These are phyloP conservation scores for Venturia nashicola DNA, from an alignment of 2,329 filamentous ascomycete species.

Conservation along the genomic window DNA sequence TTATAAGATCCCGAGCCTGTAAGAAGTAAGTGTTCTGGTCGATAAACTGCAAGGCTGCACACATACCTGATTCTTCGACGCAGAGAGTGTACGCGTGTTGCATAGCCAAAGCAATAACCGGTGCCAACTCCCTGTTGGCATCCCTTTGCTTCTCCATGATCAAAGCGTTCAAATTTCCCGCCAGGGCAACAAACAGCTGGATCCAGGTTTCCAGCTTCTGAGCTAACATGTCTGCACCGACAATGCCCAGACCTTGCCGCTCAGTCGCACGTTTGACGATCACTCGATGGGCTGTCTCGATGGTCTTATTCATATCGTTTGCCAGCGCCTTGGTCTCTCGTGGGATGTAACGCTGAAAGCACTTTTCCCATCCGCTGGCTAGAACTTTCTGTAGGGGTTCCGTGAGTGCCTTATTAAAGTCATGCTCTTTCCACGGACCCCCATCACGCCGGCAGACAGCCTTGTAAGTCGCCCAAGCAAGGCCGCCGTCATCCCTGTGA, in stretches of 20 bases:
- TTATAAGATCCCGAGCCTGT: conserved; percentile 31
- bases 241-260: conserved; percentile 24
- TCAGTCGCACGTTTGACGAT: conserved; percentile 28
- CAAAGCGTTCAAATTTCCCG: conserved; percentile 18
- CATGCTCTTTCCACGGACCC: conserved; percentile 19
- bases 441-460: conserved; percentile 42
- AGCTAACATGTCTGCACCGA: conserved; percentile 27
- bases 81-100: conserved; percentile 33
- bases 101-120: conserved; percentile 36
- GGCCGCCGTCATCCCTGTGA: conserved; percentile 31
- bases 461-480: conserved; percentile 42
- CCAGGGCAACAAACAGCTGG: conserved; percentile 27
- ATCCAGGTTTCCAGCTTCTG: conserved; percentile 31
- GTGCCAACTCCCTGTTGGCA: conserved; percentile 42
- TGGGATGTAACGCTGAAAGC: conserved; percentile 32
- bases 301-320: conserved; percentile 18
- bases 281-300: conserved; percentile 30
- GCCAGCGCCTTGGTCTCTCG: conserved; percentile 26
- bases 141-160: conserved; percentile 38
- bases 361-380: conserved; percentile 30
- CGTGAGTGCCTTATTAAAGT: conserved; percentile 29
- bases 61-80: conserved; percentile 28
- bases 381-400: conserved; percentile 28
- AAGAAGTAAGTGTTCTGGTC: background rate
- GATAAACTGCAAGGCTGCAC: background rate